Base-by-base conservation (phyloP, 2,329 filamentous ascomycete species). In the Piedraia hortae region DNA sequence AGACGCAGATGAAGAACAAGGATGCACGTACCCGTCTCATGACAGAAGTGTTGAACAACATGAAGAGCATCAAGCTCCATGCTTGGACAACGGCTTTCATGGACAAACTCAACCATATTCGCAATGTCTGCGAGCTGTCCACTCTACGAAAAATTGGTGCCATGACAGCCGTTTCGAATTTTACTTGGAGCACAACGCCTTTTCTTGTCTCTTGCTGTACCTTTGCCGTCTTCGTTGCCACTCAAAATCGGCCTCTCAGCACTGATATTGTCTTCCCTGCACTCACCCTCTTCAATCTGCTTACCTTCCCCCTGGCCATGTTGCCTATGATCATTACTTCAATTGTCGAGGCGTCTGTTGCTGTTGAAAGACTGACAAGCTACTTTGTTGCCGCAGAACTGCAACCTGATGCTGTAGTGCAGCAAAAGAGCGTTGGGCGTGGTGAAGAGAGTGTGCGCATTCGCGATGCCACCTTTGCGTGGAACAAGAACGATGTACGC, bases 1-100 rank as follows among this genome's bases (percentile, higher is more conserved):
- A 93, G 47, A 57, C 67, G 31, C 85, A 97, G 51, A 97, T 97
- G 85, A 89, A 88, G 54, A 93, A 93, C 53, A 97, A 97, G 51
- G 85, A 97, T 38, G 62, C 78, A 17, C 65, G 85, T 39, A 90
- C 80, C 20, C 65, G 82, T 21, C 51, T 97, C 26, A 91, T 93
- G 56, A 88, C 82, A 4, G 85, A 97, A 46, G 97, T 97, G 33
- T 56, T 97, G 39, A 91, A 88, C 55, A 93, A 93, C 49, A 97
- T 97, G 74, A 97, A 97, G 54, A 89, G 78, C 42, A 56, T 97
- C 53, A 97, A 97, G 51, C 62, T 97, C 10, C 97, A 91, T 43
- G 85, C 85, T 14, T 97, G 85, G 85, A 82, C 80, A 14, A 71
- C 69, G 14, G 82, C 85, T 8, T 97, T 97, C 42, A 90, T 91